These are phyloP conservation scores for Kalaharituber pfeilii DNA, from an alignment of 2,329 filamentous ascomycete species.

Conservation along the genomic window DNA sequence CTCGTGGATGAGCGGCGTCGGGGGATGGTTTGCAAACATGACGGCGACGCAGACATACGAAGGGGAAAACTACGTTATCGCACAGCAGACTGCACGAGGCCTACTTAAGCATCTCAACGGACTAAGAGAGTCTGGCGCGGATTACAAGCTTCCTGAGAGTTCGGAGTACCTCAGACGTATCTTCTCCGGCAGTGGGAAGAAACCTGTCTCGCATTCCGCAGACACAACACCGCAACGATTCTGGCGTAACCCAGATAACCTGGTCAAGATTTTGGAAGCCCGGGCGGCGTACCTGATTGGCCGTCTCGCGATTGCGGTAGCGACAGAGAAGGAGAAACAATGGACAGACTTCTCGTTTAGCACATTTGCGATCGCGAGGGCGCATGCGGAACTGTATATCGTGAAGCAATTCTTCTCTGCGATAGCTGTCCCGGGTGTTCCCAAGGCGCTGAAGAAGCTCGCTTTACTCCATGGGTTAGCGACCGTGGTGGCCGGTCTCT, in stretches of 20 bases:
- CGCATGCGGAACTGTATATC: conserved; percentile 17
- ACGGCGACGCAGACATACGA: conserved; percentile 40
- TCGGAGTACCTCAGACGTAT: background rate
- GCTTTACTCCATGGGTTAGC: conserved; percentile 9
- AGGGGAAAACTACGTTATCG: conserved; percentile 29
- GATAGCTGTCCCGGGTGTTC: background rate
- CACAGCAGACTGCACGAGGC: conserved; percentile 27
- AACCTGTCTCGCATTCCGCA: background rate
- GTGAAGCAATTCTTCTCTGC: conserved; percentile 8
- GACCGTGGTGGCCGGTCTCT: conserved; percentile 9
- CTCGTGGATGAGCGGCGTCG: conserved; percentile 58
- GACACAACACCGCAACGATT: background rate
- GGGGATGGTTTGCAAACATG: conserved; percentile 57
- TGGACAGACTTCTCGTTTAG: conserved; percentile 12
- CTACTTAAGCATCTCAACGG: conserved; percentile 22
- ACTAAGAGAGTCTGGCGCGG: background rate
- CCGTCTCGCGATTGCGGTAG: conserved; percentile 4
- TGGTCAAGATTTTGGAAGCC: conserved; percentile 10
- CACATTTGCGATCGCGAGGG: conserved; percentile 8
- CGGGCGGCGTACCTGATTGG: conserved; percentile 11
- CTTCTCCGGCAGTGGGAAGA: background rate
- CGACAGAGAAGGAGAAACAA: conserved; percentile 4
- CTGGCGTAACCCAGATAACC: conserved; percentile 8
- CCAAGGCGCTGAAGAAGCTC: background rate
- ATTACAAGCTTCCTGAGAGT: conserved; percentile 2